Percentiles rank a stretch among this genome's conserved stretches.
Evolutionary conservation across 495 filamentous ascomycete genomes (phyloP).

Genomic region (Tuber calosporum): DNA sequence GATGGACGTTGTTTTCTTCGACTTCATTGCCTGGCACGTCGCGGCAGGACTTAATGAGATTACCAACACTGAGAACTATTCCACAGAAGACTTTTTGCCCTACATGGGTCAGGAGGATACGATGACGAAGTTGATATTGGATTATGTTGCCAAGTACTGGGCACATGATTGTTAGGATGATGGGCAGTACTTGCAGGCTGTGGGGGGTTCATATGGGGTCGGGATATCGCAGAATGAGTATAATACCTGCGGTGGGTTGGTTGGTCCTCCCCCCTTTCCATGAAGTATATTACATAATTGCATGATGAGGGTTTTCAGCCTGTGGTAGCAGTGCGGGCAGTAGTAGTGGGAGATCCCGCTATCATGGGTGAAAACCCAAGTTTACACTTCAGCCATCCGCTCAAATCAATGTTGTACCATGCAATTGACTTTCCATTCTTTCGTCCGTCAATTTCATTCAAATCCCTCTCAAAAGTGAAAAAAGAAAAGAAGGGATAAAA

Average conservation of each 20-base stretch:
- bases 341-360: not conserved
- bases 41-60: slow-evolving; percentile 61
- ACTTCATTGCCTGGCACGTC: slow-evolving; percentile 79
- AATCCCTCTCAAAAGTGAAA: not conserved
- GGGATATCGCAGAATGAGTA: not conserved
- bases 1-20: slow-evolving; percentile 82
- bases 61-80: slow-evolving; percentile 54
- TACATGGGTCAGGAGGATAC: slow-evolving; percentile 58
- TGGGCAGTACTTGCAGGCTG: not conserved
- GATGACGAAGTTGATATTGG: slow-evolving; percentile 65
- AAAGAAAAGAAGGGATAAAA: not conserved
- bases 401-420: not conserved
- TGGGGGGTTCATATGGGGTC: not conserved
- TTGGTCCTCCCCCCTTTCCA: not conserved
- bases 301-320: not conserved
- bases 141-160: slow-evolving; percentile 81
- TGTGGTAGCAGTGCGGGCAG: not conserved
- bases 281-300: not conserved
- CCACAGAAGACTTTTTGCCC: slow-evolving; percentile 51
- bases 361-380: not conserved
- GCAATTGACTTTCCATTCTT: not conserved
- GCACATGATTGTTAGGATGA: slow-evolving; percentile 45
- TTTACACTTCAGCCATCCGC: not conserved
- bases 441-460: not conserved
- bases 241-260: not conserved